Percentiles rank a stretch among this genome's conserved stretches.
These are phyloP conservation scores for Aspergillus biplanus DNA, from an alignment of 495 filamentous ascomycete genomes.

Conservation along the genomic window DNA sequence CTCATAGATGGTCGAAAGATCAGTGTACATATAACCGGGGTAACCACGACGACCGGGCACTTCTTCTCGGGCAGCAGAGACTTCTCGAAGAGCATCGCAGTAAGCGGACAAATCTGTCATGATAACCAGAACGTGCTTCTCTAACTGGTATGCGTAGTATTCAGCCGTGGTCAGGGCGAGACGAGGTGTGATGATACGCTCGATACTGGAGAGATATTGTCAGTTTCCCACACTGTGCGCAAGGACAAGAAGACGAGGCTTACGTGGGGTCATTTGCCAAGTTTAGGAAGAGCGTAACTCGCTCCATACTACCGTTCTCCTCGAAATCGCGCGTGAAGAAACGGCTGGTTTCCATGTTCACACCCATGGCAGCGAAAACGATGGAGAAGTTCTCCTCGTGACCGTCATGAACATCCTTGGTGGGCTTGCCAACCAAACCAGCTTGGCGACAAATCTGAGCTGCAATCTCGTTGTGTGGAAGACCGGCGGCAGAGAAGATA, in stretches of 20 bases:
- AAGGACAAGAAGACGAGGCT: slow-evolving; percentile 29
- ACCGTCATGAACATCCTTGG: slow-evolving; percentile 93
- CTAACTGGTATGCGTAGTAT: slow-evolving; percentile 99
- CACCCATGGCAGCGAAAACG: slow-evolving; percentile 99
- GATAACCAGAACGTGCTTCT: slow-evolving; percentile 99
- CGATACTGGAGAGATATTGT: slow-evolving; percentile 65
- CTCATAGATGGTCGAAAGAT: slow-evolving; percentile 99
- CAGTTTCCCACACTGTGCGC: background rate
- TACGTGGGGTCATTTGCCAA: slow-evolving; percentile 98
- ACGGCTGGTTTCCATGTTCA: slow-evolving; percentile 97
- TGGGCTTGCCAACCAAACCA: slow-evolving; percentile 83
- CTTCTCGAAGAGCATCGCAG: slow-evolving; percentile 98
- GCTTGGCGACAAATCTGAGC: slow-evolving; percentile 98
- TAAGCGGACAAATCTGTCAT: slow-evolving; percentile 97
- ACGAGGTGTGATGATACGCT: slow-evolving; percentile 99
- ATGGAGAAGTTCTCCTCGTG: slow-evolving; percentile 99
- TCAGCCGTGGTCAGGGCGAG: slow-evolving; percentile 97
- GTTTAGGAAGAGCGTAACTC: slow-evolving; percentile 96
- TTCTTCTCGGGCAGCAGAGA: slow-evolving; percentile 97
- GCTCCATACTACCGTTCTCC: slow-evolving; percentile 98
- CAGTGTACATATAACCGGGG: slow-evolving; percentile 99
- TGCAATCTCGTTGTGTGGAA: slow-evolving; percentile 98
- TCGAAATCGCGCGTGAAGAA: slow-evolving; percentile 99
- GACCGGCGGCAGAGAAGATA: slow-evolving; percentile 97
- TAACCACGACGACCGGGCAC: slow-evolving; percentile 99